These are phyloP conservation scores for Hypholoma fasciculare DNA, from an alignment of 768 basidiomycete species.

Conservation along the genomic window DNA sequence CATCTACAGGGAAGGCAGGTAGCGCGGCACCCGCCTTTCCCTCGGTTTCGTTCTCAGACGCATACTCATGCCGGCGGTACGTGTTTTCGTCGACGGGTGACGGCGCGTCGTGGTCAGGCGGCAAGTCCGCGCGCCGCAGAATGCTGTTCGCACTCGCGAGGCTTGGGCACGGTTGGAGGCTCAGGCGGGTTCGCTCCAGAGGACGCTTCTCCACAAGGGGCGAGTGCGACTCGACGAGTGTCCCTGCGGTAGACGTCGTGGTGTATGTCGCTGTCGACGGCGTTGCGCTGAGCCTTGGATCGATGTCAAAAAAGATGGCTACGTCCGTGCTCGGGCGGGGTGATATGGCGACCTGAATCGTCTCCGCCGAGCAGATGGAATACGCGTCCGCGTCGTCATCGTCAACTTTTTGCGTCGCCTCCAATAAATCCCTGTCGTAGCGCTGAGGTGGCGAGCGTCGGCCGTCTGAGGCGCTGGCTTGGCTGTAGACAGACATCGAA, in stretches of 20 bases:
- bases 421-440: not conserved
- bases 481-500: slow-evolving; percentile 3
- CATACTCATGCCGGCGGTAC: not conserved
- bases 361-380: not conserved
- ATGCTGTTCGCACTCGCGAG: slow-evolving; percentile 2
- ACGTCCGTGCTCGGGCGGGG: not conserved
- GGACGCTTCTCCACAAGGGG: not conserved
- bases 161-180: slow-evolving; percentile 3
- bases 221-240: not conserved
- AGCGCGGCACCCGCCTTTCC: not conserved
- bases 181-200: not conserved
- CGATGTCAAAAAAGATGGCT: not conserved
- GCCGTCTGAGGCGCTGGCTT: not conserved
- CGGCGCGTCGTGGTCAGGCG: not conserved
- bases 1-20: not conserved
- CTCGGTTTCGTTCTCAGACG: not conserved
- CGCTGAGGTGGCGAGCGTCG: not conserved
- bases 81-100: slow-evolving; percentile 1
- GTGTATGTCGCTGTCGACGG: not conserved
- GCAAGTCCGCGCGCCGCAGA: not conserved
- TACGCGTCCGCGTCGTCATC: not conserved
- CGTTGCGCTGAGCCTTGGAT: not conserved
- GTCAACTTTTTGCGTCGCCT: not conserved
- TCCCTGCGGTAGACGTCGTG: not conserved
- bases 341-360: not conserved